Base-by-base conservation (phyloP, 495 filamentous ascomycete genomes). In the Penicillium waksmanii region DNA sequence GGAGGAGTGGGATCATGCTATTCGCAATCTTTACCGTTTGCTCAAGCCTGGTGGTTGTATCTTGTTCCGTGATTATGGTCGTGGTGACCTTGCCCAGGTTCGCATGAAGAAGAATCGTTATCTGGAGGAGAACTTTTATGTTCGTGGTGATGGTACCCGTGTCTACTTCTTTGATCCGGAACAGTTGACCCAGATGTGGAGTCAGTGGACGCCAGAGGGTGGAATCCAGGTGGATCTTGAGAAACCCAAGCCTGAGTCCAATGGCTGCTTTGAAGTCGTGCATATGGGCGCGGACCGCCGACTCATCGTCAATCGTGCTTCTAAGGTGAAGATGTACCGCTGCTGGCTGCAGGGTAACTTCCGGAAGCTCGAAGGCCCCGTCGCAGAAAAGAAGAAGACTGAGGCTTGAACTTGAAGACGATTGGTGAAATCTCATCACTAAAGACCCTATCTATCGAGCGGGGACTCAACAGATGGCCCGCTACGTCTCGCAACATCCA, bases 91-190 rank as follows among this genome's bases (percentile, higher is more conserved):
- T 55, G 93, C 95, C 13, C 95, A 98, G 80, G 96, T 98, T 50
- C 82, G 95, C 51, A 97, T 98, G 78, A 96, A 91, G 81, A 96
- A 95, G 73, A 90, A 89, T 13, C 82, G 95, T 51, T 97, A 91
- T 66, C 78, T 98, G 70, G 89, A 89, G 52, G 95, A 97, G 78
- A 98, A 97, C 69, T 98, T 98, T 63, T 98, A 98, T 73, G 87
- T 97, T 35, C 80, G 95, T 12, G 95, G 95, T 5, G 95, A 98
- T 69, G 95, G 95, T 4, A 98, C 95, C 8, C 86, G 95, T 21
- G 95, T 98, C 7, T 98, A 97, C 72, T 98, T 98, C 73, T 98
- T 98, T 66, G 92, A 96, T 34, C 81, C 86, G 71, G 87, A 92
- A 23, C 88, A 98, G 72, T 74, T 98, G 60, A 79, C 81, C 35